These are phyloP conservation scores for Citrullus colocynthis DNA, from an alignment of 306 rosid species.

Conservation along the genomic window DNA sequence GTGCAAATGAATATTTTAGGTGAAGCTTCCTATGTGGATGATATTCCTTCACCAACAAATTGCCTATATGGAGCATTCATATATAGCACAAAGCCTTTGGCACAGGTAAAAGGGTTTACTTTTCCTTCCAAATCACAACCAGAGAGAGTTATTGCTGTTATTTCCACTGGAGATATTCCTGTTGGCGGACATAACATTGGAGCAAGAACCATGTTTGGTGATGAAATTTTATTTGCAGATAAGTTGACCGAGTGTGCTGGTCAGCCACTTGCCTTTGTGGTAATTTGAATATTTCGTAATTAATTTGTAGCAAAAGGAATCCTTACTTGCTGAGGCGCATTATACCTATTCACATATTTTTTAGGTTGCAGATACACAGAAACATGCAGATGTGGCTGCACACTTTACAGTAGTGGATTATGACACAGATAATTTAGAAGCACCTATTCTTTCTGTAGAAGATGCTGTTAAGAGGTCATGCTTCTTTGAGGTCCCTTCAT, in stretches of 20 bases:
- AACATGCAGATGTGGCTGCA: slow-evolving; percentile 69
- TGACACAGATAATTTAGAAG: slow-evolving; percentile 40
- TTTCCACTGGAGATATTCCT: slow-evolving; percentile 71
- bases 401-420: slow-evolving; percentile 51
- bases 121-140: slow-evolving; percentile 29
- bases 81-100: slow-evolving; percentile 67
- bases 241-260: slow-evolving; percentile 56
- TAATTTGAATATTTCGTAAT: slow-evolving; percentile 21
- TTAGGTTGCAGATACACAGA: slow-evolving; percentile 92
- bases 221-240: slow-evolving; percentile 66
- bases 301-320: slow-evolving; percentile 3
- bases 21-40: slow-evolving; percentile 83
- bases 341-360: background rate
- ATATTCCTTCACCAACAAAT: slow-evolving; percentile 77
- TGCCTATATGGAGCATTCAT: slow-evolving; percentile 73
- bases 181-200: slow-evolving; percentile 62
- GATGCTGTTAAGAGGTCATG: slow-evolving; percentile 70
- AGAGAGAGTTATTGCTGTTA: slow-evolving; percentile 38
- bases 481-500: slow-evolving; percentile 63
- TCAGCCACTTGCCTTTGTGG: slow-evolving; percentile 75
- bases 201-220: slow-evolving; percentile 39
- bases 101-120: slow-evolving; percentile 43
- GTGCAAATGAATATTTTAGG: slow-evolving; percentile 33
- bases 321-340: background rate
- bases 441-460: slow-evolving; percentile 68